Percentiles rank a stretch among this genome's conserved stretches.
Evolutionary conservation across 805 yeast species (phyloP).

Genomic region (Pichia rugopelliculosa): DNA sequence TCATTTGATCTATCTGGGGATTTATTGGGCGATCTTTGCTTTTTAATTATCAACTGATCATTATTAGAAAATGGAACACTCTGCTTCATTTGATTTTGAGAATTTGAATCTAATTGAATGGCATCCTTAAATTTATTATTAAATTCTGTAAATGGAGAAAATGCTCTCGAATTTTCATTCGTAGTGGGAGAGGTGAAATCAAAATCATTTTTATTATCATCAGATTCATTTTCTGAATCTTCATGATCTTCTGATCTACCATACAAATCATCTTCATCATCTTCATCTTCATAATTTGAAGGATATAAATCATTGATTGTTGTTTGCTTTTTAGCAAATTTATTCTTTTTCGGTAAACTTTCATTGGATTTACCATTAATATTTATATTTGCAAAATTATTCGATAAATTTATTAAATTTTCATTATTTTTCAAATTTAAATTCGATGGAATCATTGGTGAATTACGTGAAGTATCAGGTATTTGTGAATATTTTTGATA

Average conservation of each 20-base stretch:
- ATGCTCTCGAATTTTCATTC: conserved; percentile 13
- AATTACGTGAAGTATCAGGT: conserved; percentile 15
- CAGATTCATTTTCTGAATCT: conserved; percentile 7
- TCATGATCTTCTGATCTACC: no score
- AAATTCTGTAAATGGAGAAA: conserved; percentile 32
- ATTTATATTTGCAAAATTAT: background rate
- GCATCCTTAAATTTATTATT: conserved; percentile 25
- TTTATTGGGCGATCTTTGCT: conserved; percentile 14
- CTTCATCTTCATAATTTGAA: conserved; percentile 5
- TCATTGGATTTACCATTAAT: background rate
- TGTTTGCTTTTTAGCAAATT: conserved; percentile 4
- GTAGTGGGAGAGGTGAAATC: conserved; percentile 4
- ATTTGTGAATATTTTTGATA: conserved; percentile 29
- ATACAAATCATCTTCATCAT: conserved; percentile 5
- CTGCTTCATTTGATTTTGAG: conserved; percentile 1
- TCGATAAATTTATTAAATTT: background rate
- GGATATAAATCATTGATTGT: conserved; percentile 17
- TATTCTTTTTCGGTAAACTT: background rate
- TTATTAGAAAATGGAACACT: background rate
- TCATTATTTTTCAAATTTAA: conserved; percentile 7
- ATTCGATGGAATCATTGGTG: background rate
- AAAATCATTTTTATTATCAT: conserved; percentile 5
- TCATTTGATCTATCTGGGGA: background rate
- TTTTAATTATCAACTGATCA: conserved; percentile 10
- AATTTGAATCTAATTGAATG: conserved; percentile 14